These are phyloP conservation scores for Debaryomyces coudertii DNA, from an alignment of 1,139 yeast species.

Conservation along the genomic window DNA sequence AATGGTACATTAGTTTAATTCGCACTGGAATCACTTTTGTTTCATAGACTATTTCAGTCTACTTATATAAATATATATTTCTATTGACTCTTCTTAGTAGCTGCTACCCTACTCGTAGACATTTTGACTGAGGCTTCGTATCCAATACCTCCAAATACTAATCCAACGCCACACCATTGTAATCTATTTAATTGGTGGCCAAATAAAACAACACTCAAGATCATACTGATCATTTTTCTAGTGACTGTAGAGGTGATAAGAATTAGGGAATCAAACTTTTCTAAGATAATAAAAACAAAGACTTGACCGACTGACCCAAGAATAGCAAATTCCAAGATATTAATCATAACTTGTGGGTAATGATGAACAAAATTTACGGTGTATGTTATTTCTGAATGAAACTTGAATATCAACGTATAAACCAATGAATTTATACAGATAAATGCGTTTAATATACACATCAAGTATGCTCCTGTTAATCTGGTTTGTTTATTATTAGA, in stretches of 20 bases:
- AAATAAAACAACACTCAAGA: constrained; percentile 81
- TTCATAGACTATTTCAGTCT: not conserved
- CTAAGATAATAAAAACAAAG: constrained; percentile 83
- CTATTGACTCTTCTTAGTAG: constrained; percentile 8
- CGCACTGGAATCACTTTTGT: not conserved
- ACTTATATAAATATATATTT: not conserved
- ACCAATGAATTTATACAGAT: constrained; percentile 44
- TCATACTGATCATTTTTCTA: constrained; percentile 93
- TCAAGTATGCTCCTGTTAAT: constrained; percentile 73
- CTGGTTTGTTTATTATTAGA: constrained; percentile 15
- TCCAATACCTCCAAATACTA: constrained; percentile 76
- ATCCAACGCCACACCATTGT: constrained; percentile 78
- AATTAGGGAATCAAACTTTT: constrained; percentile 79
- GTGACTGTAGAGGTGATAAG: constrained; percentile 94
- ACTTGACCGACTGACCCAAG: constrained; percentile 94
- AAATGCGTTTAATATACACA: constrained; percentile 77
- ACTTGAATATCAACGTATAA: constrained; percentile 48
- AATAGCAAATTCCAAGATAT: constrained; percentile 66
- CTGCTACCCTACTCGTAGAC: not conserved
- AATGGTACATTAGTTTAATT: not conserved
- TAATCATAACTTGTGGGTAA: constrained; percentile 50
- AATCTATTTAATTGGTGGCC: constrained; percentile 65
- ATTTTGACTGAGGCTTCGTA: constrained; percentile 27
- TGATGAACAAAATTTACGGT: constrained; percentile 49
- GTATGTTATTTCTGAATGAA: constrained; percentile 48